Evolutionary conservation across 148 eudicot genomes (phyloP).

Genomic region (Euryodendron excelsum): DNA sequence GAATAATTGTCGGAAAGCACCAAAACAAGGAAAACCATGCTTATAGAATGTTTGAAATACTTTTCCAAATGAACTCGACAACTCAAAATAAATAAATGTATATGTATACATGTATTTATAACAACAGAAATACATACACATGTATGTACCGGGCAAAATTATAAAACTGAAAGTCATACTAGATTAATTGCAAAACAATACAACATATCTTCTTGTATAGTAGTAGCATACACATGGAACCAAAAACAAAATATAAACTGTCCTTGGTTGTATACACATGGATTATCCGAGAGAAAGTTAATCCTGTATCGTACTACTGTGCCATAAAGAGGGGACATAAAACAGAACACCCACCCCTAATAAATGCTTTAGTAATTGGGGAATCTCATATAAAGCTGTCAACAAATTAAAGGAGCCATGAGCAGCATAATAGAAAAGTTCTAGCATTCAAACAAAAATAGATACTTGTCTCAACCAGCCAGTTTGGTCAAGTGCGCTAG

Average conservation of each 20-base stretch:
- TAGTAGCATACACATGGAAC: background rate
- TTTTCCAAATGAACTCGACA: too few relatives aligned
- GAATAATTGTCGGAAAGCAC: too few relatives aligned
- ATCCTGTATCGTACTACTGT: too few relatives aligned
- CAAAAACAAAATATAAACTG: background rate
- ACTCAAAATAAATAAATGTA: too few relatives aligned
- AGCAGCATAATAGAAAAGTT: background rate
- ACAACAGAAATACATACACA: too few relatives aligned
- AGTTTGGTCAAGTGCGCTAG: conserved; percentile 2
- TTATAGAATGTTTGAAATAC: too few relatives aligned
- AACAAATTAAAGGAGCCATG: background rate
- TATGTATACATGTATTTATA: too few relatives aligned
- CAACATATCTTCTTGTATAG: too few relatives aligned
- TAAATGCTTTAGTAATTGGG: background rate
- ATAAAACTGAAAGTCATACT: too few relatives aligned
- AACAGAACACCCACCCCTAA: background rate
- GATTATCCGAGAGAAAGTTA: background rate
- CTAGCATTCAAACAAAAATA: background rate
- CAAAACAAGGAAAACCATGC: too few relatives aligned
- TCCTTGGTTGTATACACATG: background rate
- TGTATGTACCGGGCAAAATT: too few relatives aligned
- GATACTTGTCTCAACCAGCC: conserved; percentile 1
- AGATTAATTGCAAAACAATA: too few relatives aligned
- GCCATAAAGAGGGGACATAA: background rate
- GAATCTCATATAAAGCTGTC: background rate